Conservation (phyloP, 805 yeast species). For the Starmerella vaccinii region DNA sequence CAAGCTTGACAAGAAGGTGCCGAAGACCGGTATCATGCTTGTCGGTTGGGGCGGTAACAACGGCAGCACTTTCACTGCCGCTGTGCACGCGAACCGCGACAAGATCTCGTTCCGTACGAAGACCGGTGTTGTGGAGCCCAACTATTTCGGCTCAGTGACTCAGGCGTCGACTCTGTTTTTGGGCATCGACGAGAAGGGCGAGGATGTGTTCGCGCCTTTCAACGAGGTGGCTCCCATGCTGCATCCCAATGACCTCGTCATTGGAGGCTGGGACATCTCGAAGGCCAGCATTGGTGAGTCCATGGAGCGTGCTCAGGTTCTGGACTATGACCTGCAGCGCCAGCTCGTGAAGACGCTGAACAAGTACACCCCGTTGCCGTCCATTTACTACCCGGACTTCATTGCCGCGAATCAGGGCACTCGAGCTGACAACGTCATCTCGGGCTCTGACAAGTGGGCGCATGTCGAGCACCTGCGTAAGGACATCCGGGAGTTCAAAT, state of each 20-base stretch:
- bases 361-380: slow-evolving; percentile 59
- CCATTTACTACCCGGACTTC: slow-evolving; percentile 90
- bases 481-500: slow-evolving; percentile 73
- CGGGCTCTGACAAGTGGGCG: slow-evolving; percentile 67
- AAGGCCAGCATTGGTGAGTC: slow-evolving; percentile 61
- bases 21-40: slow-evolving; percentile 78
- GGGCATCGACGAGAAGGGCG: slow-evolving; percentile 72
- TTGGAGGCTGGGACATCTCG: slow-evolving; percentile 93
- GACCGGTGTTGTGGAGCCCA: slow-evolving; percentile 63
- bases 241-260: slow-evolving; percentile 78
- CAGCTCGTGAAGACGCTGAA: slow-evolving; percentile 58
- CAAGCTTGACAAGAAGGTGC: slow-evolving; percentile 69
- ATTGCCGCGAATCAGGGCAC: slow-evolving; percentile 90
- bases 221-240: slow-evolving; percentile 80
- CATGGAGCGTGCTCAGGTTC: slow-evolving; percentile 74
- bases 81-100: slow-evolving; percentile 75
- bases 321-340: slow-evolving; percentile 74
- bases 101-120: slow-evolving; percentile 70
- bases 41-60: slow-evolving; percentile 97
- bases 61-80: slow-evolving; percentile 82
- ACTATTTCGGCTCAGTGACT: slow-evolving; percentile 90
- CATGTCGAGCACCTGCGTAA: slow-evolving; percentile 79
- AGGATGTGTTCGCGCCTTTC: slow-evolving; percentile 87
- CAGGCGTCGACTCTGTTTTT: slow-evolving; percentile 83
- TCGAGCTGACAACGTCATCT: slow-evolving; percentile 79